Evolutionary conservation across 2,329 filamentous ascomycete species (phyloP).

Genomic region (Botryosphaeria dothidea): DNA sequence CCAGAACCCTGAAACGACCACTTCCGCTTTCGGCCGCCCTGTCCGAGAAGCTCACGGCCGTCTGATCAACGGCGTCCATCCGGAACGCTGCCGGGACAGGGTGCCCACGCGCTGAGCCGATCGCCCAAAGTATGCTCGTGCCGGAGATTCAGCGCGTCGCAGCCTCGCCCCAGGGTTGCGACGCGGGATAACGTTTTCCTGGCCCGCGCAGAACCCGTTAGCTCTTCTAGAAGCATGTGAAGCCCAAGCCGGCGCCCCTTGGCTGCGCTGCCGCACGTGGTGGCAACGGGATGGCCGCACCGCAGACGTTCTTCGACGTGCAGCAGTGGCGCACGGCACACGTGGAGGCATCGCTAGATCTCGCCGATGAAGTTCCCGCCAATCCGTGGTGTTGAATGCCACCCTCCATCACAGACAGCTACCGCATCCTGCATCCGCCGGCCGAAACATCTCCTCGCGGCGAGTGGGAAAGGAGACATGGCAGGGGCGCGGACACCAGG

Average conservation of each 20-base stretch:
- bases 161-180: neutral
- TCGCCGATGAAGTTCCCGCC: slow-evolving; percentile 11
- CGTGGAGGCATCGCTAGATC: slow-evolving; percentile 8
- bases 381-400: slow-evolving; percentile 11
- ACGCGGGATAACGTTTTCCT: slow-evolving; percentile 13
- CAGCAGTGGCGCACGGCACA: slow-evolving; percentile 17
- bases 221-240: slow-evolving; percentile 19
- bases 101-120: neutral
- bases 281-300: neutral
- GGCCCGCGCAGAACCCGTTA: neutral
- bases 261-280: slow-evolving; percentile 17
- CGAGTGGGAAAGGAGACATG: neutral
- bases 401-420: neutral
- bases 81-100: slow-evolving; percentile 8
- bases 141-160: neutral
- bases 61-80: neutral
- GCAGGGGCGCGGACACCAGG: neutral
- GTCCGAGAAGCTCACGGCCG: neutral
- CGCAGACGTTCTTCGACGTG: neutral
- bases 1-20: slow-evolving; percentile 3
- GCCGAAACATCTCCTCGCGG: neutral
- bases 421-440: neutral
- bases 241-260: neutral
- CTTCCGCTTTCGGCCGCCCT: neutral
- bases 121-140: neutral